A percentile compares a stretch with the other conserved stretches of the same genome.
phyloP scores from a whole-genome alignment of 2,329 filamentous ascomycete species.

The Penicillium occitanis region DNA sequence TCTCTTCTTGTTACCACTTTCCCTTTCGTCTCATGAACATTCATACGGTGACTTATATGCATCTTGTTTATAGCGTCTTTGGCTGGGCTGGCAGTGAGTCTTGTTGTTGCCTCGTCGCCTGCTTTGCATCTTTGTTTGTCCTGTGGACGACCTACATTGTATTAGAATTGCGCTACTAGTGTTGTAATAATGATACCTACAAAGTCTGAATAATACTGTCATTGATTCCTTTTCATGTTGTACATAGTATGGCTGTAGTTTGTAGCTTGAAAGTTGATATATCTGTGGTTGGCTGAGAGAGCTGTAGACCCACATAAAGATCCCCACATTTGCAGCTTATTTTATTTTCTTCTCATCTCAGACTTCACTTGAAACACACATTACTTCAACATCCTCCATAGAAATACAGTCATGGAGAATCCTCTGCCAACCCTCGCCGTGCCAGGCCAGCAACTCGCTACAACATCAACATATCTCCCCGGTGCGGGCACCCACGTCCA shows the following conservation, averaged over 20 bases:
- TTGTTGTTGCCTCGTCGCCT: slow-evolving; percentile 7
- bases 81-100: slow-evolving; percentile 17
- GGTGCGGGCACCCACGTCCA: slow-evolving; percentile 84
- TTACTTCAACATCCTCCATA: not conserved
- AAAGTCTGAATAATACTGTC: not conserved
- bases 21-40: slow-evolving; percentile 11
- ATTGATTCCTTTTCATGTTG: not conserved
- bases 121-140: slow-evolving; percentile 12
- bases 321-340: slow-evolving; percentile 4
- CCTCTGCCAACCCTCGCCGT: slow-evolving; percentile 59
- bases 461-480: slow-evolving; percentile 64
- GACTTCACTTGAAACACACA: not conserved
- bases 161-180: slow-evolving; percentile 19
- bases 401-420: slow-evolving; percentile 29
- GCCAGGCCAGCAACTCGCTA: slow-evolving; percentile 78
- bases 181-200: slow-evolving; percentile 21
- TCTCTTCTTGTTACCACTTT: not conserved
- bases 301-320: not conserved
- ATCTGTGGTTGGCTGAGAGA: not conserved
- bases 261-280: not conserved
- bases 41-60: slow-evolving; percentile 13
- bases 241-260: not conserved
- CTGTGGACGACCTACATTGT: slow-evolving; percentile 16
- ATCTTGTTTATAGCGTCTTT: slow-evolving; percentile 22
- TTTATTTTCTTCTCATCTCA: not conserved